phyloP scores from a whole-genome alignment of 148 eudicot species.

The Persicaria tinctoria region DNA sequence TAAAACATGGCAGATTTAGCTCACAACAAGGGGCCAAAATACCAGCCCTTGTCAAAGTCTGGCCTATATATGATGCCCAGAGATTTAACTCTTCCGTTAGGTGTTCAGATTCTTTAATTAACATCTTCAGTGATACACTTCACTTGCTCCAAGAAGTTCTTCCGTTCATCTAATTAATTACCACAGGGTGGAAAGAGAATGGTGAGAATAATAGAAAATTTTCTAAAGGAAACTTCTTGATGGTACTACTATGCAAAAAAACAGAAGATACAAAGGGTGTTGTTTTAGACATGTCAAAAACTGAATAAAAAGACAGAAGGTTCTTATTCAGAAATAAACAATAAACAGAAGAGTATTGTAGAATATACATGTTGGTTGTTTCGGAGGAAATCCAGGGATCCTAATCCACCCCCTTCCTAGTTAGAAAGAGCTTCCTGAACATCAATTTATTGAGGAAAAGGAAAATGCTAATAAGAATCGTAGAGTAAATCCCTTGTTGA shows the following conservation, averaged over 20 bases:
- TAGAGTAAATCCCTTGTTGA: neutral
- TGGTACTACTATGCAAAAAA: neutral
- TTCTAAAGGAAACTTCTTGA: neutral
- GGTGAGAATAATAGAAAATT: neutral
- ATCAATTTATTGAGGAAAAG: neutral
- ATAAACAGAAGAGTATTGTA: conserved; percentile 7
- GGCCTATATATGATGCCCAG: too few relatives aligned
- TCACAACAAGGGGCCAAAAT: too few relatives aligned
- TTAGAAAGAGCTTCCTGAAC: conserved; percentile 58
- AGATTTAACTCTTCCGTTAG: too few relatives aligned
- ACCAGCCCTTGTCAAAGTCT: too few relatives aligned
- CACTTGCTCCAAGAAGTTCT: too few relatives aligned
- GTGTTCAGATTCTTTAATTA: too few relatives aligned
- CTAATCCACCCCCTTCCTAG: conserved; percentile 56
- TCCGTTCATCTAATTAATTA: too few relatives aligned
- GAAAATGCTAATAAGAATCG: neutral
- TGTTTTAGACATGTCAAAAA: neutral
- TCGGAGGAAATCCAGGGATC: conserved; percentile 94
- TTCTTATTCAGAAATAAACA: neutral
- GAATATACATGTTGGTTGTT: conserved; percentile 78
- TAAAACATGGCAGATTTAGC: too few relatives aligned
- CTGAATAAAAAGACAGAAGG: neutral
- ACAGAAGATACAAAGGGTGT: neutral
- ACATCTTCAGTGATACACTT: too few relatives aligned
- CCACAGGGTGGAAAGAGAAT: too few relatives aligned